Conservation (phyloP, 2,329 filamentous ascomycete species). For the Cladophialophora psammophila region DNA sequence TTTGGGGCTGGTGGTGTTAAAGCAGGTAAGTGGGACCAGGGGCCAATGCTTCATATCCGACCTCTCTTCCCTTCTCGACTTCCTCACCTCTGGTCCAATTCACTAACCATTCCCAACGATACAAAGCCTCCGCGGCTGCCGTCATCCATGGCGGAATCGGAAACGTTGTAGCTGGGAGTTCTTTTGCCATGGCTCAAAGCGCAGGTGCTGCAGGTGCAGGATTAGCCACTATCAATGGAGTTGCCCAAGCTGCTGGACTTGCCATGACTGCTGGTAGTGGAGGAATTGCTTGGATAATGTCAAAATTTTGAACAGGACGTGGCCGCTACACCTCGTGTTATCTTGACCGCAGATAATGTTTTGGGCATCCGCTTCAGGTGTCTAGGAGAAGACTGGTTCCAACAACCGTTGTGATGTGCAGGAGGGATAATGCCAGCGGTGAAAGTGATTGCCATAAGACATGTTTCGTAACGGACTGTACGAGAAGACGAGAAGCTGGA, state of each 20-base stretch:
- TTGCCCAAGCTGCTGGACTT: not conserved
- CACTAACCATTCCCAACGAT: not conserved
- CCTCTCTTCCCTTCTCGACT: not conserved
- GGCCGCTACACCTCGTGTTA: not conserved
- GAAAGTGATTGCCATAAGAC: not conserved
- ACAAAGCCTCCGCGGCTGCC: not conserved
- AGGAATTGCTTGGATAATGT: not conserved
- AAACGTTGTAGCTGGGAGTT: conserved; percentile 3
- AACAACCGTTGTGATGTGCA: not conserved
- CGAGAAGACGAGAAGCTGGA: no score
- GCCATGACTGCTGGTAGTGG: conserved; percentile 1
- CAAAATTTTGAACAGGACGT: not conserved
- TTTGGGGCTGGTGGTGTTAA: conserved; percentile 1
- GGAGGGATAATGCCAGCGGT: not conserved
- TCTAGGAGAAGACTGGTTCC: not conserved
- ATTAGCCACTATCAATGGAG: conserved; percentile 2
- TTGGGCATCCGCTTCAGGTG: not conserved
- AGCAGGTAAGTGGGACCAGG: not conserved
- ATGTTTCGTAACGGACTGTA: not conserved
- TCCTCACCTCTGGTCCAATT: not conserved
- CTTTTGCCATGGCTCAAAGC: not conserved
- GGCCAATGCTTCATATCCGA: not conserved
- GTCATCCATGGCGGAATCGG: not conserved
- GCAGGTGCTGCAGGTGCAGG: conserved; percentile 5
- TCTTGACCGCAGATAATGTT: not conserved